Evolutionary conservation across 495 filamentous ascomycete genomes (phyloP), one percentile per base, ranked within the genome.

Genomic region (Bathelium albidoporum): DNA sequence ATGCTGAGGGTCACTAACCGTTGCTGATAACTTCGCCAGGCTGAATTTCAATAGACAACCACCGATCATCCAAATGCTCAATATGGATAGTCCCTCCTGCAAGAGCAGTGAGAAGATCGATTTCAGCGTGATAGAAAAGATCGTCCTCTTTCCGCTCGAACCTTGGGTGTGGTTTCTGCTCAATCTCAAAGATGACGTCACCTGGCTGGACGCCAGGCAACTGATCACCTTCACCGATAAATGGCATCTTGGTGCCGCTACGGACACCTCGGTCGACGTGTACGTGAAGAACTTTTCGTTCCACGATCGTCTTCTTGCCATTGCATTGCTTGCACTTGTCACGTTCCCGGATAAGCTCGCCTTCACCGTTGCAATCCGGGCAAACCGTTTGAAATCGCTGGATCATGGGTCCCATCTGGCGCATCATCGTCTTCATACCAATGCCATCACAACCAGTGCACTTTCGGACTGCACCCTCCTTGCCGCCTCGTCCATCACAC

Each of bases 391-490:
- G 95, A 84, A 97, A 97, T 59, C 94, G 89, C 78, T 97, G 95
- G 72, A 97, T 97, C 94, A 99, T 99, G 60, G 94, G 94, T 59
- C 95, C 94, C 92, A 97, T 97, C 81, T 97, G 95, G 70, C 94
- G 89, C 94, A 97, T 97, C 93, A 99, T 97, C 24, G 89, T 96
- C 86, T 97, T 97, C 89, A 96, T 95, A 77, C 94, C 95, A 65
- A 85, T 82, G 69, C 94, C 94, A 65, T 95, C 90, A 75, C 94
- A 99, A 65, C 88, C 87, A 32, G 84, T 72, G 79, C 94, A 99
- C 66, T 87, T 88, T 79, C 89, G 90, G 69, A 97, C 93, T 18
- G 95, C 89, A 64, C 94, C 94, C 62, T 99, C 94, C 79, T 97
- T 97, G 44, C 95, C 95, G 72, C 94, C 94, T 66, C 93, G 90